Evolutionary conservation across 176 grass and related monocot species (phyloP), one percentile per base, ranked within the genome.

Genomic region (Aegilops sharonensis): DNA sequence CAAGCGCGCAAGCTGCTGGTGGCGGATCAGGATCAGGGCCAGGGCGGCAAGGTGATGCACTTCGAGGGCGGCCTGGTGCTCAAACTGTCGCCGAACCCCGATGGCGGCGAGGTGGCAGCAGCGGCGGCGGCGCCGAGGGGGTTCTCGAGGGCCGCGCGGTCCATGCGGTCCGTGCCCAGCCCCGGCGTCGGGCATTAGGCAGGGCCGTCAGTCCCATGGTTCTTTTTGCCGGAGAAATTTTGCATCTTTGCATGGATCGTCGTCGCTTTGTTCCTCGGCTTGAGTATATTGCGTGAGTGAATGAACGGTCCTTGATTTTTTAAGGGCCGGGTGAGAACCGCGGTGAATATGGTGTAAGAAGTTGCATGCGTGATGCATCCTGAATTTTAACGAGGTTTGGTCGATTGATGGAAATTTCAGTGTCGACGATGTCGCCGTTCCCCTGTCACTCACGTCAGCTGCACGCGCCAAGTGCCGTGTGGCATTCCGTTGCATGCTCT

Each of bases 91-190:
- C 56, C 50, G 43, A 23, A 4, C 36, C 18, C 35, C 27, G 27
- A 27, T 27, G 13, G 37, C 43, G 11, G 43, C 11, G 67, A 21
- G 13, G 64, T 21, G 64, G 6, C 2, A 9, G 27, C 27, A 27
- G 27, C 27, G 27, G 75, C 23, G 54, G 11, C 43, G 54, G 13
- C 12, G 34, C 3, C 75, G 20, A 47, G 9, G 36, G 59, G 77
- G 13, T 68, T 85, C 36, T 60, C 88, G 25, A 78, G 88, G 11
- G n/a, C 30, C 0, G 85, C 67, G 59, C 75, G 93, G 39, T 39
- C 34, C 23, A 86, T 94, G 78, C 84, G 81, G 3, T 94, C 93
- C 10, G 93, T 94, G 81, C 90, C 93, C 0, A 94, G 93, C 9
- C 93, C 90, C 4, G 90, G 93, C 20, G 87, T 88, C 15, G 90